Conservation (phyloP, 805 yeast genomes). For the Candida maris region DNA sequence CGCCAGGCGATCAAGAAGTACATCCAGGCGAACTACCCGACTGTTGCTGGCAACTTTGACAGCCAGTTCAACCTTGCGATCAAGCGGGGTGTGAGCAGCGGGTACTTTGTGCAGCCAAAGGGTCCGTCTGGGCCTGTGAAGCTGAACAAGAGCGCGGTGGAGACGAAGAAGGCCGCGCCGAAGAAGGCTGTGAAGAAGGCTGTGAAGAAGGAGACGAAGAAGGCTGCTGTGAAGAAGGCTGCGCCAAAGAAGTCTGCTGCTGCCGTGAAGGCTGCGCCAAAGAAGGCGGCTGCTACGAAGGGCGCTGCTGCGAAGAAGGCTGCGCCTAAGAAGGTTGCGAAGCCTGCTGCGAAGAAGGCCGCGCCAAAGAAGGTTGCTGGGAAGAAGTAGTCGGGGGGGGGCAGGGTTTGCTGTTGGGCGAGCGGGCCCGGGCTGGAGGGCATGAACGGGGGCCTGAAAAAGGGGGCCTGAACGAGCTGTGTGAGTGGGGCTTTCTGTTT, state of each 20-base stretch:
- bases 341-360: slow-evolving; percentile 4
- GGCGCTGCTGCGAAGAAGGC: slow-evolving; percentile 23
- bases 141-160: slow-evolving; percentile 43
- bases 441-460: too few relatives aligned
- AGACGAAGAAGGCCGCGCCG: slow-evolving; percentile 24
- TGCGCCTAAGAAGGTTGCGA: slow-evolving; percentile 12
- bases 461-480: background rate
- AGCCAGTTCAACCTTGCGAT: slow-evolving; percentile 72
- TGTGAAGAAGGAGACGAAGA: slow-evolving; percentile 28
- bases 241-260: slow-evolving; percentile 26
- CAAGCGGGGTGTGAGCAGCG: slow-evolving; percentile 76
- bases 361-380: slow-evolving; percentile 25
- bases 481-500: background rate
- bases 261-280: slow-evolving; percentile 21
- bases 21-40: slow-evolving; percentile 59
- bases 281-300: slow-evolving; percentile 19
- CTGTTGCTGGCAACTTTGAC: slow-evolving; percentile 65
- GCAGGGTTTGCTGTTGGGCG: background rate
- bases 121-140: slow-evolving; percentile 88
- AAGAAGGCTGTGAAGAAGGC: slow-evolving; percentile 32
- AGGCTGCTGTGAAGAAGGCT: slow-evolving; percentile 27
- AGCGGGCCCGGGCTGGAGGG: too few relatives aligned
- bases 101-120: slow-evolving; percentile 77
- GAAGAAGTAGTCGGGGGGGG: slow-evolving; percentile 3
- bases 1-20: slow-evolving; percentile 88